Percentiles rank a stretch among this genome's conserved stretches.
Conservation (phyloP, 2,329 filamentous ascomycete species). For the Scytalidium lignicola region DNA sequence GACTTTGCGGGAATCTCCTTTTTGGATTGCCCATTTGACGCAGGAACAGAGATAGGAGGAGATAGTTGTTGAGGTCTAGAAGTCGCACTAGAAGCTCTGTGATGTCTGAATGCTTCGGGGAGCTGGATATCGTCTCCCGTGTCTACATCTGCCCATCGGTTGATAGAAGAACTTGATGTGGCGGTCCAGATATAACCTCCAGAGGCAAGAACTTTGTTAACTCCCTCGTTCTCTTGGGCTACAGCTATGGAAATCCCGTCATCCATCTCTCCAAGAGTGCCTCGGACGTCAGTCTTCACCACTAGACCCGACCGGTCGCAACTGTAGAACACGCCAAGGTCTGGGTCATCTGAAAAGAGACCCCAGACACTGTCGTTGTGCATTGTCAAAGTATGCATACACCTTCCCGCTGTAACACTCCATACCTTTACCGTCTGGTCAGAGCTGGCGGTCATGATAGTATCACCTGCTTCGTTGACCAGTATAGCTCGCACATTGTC, state of each 20-base stretch:
- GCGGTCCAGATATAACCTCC: constrained; percentile 62
- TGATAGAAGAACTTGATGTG: constrained; percentile 68
- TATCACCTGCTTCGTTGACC: constrained; percentile 83
- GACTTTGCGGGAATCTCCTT: constrained; percentile 73
- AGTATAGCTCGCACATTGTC: constrained; percentile 91
- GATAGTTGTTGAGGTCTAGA: constrained; percentile 34
- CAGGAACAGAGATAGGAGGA: constrained; percentile 29
- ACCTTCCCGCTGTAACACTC: constrained; percentile 91
- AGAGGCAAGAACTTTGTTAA: constrained; percentile 58
- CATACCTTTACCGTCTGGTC: constrained; percentile 98
- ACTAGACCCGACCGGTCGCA: constrained; percentile 87
- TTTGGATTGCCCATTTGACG: constrained; percentile 33
- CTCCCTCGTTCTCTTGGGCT: constrained; percentile 83
- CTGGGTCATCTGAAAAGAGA: constrained; percentile 80
- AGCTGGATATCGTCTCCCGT: constrained; percentile 67
- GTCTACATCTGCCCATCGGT: constrained; percentile 74
- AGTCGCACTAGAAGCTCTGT: constrained; percentile 40
- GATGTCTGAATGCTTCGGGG: constrained; percentile 47
- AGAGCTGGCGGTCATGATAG: constrained; percentile 87
- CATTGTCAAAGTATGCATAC: constrained; percentile 98
- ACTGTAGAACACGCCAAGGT: constrained; percentile 88
- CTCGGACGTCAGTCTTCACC: constrained; percentile 90
- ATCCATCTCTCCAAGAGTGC: constrained; percentile 67
- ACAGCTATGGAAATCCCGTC: constrained; percentile 88
- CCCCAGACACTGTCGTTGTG: constrained; percentile 98